A percentile compares a stretch with the other conserved stretches of the same genome.
These are phyloP conservation scores for Magnusiomyces sp. DNA, from an alignment of 1,139 yeast species.

Conservation along the genomic window DNA sequence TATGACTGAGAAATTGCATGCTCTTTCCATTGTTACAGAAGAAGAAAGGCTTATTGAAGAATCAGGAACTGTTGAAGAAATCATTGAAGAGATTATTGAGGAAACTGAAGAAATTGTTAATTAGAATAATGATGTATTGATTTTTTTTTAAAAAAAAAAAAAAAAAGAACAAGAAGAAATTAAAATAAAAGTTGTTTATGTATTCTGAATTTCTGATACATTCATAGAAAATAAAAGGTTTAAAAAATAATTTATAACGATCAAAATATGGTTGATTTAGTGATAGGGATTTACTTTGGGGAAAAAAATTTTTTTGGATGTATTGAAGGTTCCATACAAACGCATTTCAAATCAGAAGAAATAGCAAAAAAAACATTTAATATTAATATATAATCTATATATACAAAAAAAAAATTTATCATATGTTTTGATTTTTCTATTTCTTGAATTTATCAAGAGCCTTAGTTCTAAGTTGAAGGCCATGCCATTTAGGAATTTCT, in stretches of 20 bases:
- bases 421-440: neutral
- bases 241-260: too few relatives aligned
- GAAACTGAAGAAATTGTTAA: constrained; percentile 65
- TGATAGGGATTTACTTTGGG: too few relatives aligned
- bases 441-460: constrained; percentile 12
- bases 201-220: too few relatives aligned
- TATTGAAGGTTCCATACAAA: neutral
- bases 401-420: neutral
- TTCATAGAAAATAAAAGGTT: too few relatives aligned
- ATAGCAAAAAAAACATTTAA: neutral
- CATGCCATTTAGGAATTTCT: constrained; percentile 92
- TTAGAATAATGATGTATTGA: neutral
- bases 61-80: constrained; percentile 43
- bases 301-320: neutral
- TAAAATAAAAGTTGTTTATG: constrained; percentile 1
- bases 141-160: neutral
- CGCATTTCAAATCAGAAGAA: neutral
- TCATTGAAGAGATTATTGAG: constrained; percentile 66
- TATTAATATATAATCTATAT: neutral
- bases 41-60: constrained; percentile 7
- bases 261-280: too few relatives aligned
- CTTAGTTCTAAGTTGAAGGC: constrained; percentile 74
- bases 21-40: constrained; percentile 34
- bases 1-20: constrained; percentile 43
- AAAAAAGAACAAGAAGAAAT: neutral